Conservation (phyloP, 129 eudicot species). For the Deinandra increscens region DNA sequence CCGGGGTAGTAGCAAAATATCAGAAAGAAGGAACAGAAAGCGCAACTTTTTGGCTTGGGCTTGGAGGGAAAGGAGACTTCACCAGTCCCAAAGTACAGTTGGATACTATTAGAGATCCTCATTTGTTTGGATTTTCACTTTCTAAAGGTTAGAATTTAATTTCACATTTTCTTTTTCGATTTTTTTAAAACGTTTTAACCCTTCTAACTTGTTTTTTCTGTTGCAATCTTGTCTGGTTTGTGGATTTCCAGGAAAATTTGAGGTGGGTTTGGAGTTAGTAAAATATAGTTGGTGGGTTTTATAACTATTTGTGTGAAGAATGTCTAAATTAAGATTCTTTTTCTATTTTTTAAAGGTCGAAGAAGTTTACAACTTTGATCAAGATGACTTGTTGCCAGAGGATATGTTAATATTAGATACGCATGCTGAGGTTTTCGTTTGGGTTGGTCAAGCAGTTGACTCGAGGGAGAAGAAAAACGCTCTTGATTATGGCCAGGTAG, state of each 20-base stretch:
- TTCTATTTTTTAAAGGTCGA: slow-evolving; percentile 47
- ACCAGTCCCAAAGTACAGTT: slow-evolving; percentile 60
- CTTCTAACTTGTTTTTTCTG: slow-evolving; percentile 42
- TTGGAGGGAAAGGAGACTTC: slow-evolving; percentile 87
- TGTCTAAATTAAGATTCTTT: slow-evolving; percentile 15
- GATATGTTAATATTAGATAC: slow-evolving; percentile 90
- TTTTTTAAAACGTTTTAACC: background rate
- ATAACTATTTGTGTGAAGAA: background rate
- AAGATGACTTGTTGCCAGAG: slow-evolving; percentile 96
- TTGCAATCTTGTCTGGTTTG: slow-evolving; percentile 37
- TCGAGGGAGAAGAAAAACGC: slow-evolving; percentile 76
- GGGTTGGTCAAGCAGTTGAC: slow-evolving; percentile 94
- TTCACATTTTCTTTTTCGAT: background rate
- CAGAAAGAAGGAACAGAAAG: slow-evolving; percentile 98
- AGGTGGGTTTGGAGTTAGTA: slow-evolving; percentile 55
- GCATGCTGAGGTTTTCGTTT: slow-evolving; percentile 85
- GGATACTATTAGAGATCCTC: slow-evolving; percentile 82
- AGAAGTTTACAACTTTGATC: slow-evolving; percentile 91
- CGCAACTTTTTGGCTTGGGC: slow-evolving; percentile 84
- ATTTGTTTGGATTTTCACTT: slow-evolving; percentile 64
- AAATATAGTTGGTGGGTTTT: background rate
- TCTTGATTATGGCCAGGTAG: slow-evolving; percentile 93
- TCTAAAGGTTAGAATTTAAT: slow-evolving; percentile 44
- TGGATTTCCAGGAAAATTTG: slow-evolving; percentile 77
- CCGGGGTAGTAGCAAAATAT: slow-evolving; percentile 67